Evolutionary conservation across 352 stramenopile genomes (phyloP).

Genomic region (Globisporangium camurandrum): DNA sequence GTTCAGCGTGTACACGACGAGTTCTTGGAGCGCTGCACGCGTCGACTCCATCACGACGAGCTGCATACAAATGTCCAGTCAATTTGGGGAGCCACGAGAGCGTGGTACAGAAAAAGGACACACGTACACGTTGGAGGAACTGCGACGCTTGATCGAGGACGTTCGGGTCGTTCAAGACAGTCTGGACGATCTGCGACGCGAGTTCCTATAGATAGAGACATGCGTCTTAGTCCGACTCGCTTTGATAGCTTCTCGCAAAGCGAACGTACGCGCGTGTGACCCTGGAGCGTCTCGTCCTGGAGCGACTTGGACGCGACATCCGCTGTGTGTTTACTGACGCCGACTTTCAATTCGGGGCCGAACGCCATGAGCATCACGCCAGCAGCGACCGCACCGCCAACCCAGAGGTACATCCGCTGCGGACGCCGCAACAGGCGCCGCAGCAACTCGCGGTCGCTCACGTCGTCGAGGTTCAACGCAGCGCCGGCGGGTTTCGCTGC

Average conservation of each 20-base stretch:
- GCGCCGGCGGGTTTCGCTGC: not conserved
- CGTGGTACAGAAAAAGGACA: not conserved
- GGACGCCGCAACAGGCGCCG: conserved; percentile 29
- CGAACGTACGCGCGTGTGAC: conserved; percentile 35
- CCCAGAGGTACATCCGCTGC: conserved; percentile 53
- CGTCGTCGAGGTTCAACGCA: conserved; percentile 8
- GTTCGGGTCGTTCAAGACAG: conserved; percentile 78
- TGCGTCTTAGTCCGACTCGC: not conserved
- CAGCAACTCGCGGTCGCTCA: conserved; percentile 41
- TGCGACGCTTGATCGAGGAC: conserved; percentile 70
- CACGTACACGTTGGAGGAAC: conserved; percentile 61
- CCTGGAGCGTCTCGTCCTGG: conserved; percentile 75
- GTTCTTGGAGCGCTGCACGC: conserved; percentile 31
- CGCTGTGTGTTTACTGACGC: conserved; percentile 75
- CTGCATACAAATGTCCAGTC: conserved; percentile 12
- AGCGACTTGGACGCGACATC: conserved; percentile 77
- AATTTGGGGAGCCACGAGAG: no score
- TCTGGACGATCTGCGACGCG: conserved; percentile 82
- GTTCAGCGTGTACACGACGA: conserved; percentile 57
- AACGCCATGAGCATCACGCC: conserved; percentile 64
- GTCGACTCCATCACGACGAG: conserved; percentile 66
- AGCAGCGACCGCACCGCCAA: conserved; percentile 27
- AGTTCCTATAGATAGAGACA: conserved; percentile 25
- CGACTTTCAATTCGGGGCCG: conserved; percentile 62
- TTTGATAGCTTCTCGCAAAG: not conserved